Conservation (phyloP, 768 basidiomycete genomes). For the Scleroderma citrinum region DNA sequence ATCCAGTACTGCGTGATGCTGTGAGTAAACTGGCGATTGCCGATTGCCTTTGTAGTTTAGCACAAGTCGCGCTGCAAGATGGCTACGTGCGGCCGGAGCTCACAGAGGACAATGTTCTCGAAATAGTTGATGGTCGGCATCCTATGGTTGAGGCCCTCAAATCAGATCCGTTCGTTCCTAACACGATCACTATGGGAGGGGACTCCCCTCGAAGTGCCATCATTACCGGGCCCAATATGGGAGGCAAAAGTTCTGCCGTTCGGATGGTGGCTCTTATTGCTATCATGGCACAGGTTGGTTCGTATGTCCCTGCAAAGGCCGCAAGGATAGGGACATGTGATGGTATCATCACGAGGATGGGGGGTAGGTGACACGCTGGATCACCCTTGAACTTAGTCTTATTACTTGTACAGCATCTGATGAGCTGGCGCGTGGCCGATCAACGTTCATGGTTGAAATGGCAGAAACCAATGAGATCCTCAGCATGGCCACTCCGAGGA, state of each 20-base stretch:
- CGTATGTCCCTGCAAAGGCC: slow-evolving; percentile 78
- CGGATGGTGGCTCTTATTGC: slow-evolving; percentile 73
- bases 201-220: slow-evolving; percentile 51
- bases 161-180: slow-evolving; percentile 82
- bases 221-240: slow-evolving; percentile 86
- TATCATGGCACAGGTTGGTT: slow-evolving; percentile 84
- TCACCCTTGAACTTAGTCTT: not conserved
- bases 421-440: slow-evolving; percentile 78
- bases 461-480: slow-evolving; percentile 90
- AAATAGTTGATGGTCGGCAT: slow-evolving; percentile 82
- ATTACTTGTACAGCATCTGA: slow-evolving; percentile 58
- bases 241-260: slow-evolving; percentile 81
- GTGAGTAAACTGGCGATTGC: slow-evolving; percentile 77
- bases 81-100: slow-evolving; percentile 79
- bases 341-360: slow-evolving; percentile 85
- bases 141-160: slow-evolving; percentile 85
- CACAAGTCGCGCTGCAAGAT: slow-evolving; percentile 67
- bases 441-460: slow-evolving; percentile 98
- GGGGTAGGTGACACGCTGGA: slow-evolving; percentile 44
- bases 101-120: slow-evolving; percentile 56
- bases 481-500: slow-evolving; percentile 61
- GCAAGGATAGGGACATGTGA: slow-evolving; percentile 79
- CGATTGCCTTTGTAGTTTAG: slow-evolving; percentile 84
- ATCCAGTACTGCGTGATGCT: slow-evolving; percentile 64
- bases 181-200: slow-evolving; percentile 63